A percentile compares a stretch with the other conserved stretches of the same genome.
These are phyloP conservation scores for Trichoderma aggressivum DNA, from an alignment of 2,329 filamentous ascomycete genomes.

Conservation along the genomic window DNA sequence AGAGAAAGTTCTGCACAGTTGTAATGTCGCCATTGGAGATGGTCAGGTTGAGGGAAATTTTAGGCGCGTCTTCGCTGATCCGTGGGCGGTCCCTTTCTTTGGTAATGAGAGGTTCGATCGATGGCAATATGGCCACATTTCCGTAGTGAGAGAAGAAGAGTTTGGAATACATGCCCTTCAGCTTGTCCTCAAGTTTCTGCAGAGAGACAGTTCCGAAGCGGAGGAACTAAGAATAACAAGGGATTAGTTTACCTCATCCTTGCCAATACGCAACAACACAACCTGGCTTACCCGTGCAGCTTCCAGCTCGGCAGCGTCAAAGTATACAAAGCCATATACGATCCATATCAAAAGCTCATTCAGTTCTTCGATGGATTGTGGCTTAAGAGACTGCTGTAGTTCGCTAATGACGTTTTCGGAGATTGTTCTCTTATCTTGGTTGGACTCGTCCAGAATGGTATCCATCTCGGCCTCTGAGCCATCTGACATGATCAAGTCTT, in stretches of 20 bases:
- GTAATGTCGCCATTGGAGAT: neutral
- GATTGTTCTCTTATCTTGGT: neutral
- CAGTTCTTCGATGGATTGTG: neutral
- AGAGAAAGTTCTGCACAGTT: neutral
- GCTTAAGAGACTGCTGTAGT: neutral
- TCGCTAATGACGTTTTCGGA: neutral
- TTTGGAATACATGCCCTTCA: neutral
- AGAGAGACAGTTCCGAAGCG: neutral
- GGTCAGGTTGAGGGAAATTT: neutral
- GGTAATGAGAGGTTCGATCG: neutral
- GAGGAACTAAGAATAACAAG: neutral
- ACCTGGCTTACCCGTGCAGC: neutral
- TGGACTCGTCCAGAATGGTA: neutral
- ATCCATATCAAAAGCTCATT: neutral
- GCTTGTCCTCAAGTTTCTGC: neutral
- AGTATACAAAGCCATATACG: neutral
- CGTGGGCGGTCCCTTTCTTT: neutral
- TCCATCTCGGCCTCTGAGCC: neutral
- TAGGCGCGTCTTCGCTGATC: neutral
- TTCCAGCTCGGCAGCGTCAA: neutral
- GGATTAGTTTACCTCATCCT: neutral
- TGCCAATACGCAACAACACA: neutral
- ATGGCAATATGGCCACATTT: neutral
- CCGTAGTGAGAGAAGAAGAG: neutral
- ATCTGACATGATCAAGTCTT: conserved; percentile 1